Evolutionary conservation across 176 grass and related monocot genomes (phyloP), one percentile per base, ranked within the genome.

Genomic region (Aegilops tauschii): DNA sequence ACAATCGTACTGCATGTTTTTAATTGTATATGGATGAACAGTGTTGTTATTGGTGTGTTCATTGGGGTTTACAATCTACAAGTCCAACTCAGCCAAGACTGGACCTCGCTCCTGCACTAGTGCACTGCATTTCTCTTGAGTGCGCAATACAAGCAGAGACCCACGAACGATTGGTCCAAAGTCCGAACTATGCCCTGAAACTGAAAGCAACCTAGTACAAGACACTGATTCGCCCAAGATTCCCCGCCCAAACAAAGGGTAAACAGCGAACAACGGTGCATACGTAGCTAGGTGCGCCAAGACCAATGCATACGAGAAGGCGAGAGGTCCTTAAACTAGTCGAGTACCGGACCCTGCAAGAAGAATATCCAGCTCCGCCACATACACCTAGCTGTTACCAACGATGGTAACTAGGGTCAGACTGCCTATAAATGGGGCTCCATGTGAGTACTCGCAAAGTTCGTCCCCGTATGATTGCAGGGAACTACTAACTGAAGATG

Each of bases 311-410:
- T 75, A 37, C 5, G 34, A 36, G 61, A 76, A 74, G 1, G 14
- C 16, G 34, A 67, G 18, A 68, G 31, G 4, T 10, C 28, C 45
- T 90, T 85, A 76, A 82, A 83, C 13, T 83, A 83, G 2, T 65
- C 54, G 10, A 20, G 65, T 35, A 12, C 10, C 81, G 64, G 8
- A 44, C 11, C 8, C 0, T 65, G 17, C 3, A 2, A 77, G 12
- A 56, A 12, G 79, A 65, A 86, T 86, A 90, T 90, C 44, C 79
- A 32, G 32, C 65, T 50, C 29, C 13, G 18, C 18, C 18, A 1
- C 23, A 18, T 12, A 36, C 14, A 50, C 36, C 14, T 8, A 35
- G 0, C 32, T 9, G 40, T 45, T 1, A 16, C 30, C 47, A 37
- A 28, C 32, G 84, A 79, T 13, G 4, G 2, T 58, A 71, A 42